Conservation (phyloP, 306 rosid species). For the Dalbergia oliveri region DNA sequence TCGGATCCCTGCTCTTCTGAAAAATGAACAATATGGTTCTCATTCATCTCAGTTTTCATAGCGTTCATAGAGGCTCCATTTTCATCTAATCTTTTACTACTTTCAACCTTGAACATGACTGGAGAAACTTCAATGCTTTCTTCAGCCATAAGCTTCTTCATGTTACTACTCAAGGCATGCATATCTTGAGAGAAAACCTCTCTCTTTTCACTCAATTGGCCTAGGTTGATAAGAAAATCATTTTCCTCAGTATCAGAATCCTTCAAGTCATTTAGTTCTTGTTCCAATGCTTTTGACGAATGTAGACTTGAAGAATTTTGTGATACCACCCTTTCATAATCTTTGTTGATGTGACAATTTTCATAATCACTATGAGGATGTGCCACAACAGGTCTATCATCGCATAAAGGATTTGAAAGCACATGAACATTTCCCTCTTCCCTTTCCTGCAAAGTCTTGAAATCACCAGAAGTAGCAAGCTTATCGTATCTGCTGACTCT, state of each 20-base stretch:
- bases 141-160: slow-evolving; percentile 40
- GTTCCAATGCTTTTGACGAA: slow-evolving; percentile 43
- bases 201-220: slow-evolving; percentile 42
- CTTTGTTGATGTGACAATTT: slow-evolving; percentile 42
- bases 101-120: slow-evolving; percentile 27
- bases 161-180: slow-evolving; percentile 43
- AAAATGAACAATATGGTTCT: slow-evolving; percentile 10
- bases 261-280: slow-evolving; percentile 38
- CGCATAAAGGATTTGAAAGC: slow-evolving; percentile 40
- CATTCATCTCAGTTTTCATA: slow-evolving; percentile 41
- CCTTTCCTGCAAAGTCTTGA: slow-evolving; percentile 42
- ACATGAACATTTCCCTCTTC: slow-evolving; percentile 48
- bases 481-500: slow-evolving; percentile 39
- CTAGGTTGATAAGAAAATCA: slow-evolving; percentile 41
- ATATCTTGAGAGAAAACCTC: slow-evolving; percentile 47
- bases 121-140: slow-evolving; percentile 48
- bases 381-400: slow-evolving; percentile 40
- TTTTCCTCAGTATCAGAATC: slow-evolving; percentile 36
- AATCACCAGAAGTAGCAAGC: slow-evolving; percentile 39
- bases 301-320: slow-evolving; percentile 45
- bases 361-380: slow-evolving; percentile 49
- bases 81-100: slow-evolving; percentile 45
- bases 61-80: slow-evolving; percentile 40
- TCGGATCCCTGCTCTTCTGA: slow-evolving; percentile 42
- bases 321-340: slow-evolving; percentile 41